Evolutionary conservation across 2,329 filamentous ascomycete genomes (phyloP).

Genomic region (Botrytis fabae): DNA sequence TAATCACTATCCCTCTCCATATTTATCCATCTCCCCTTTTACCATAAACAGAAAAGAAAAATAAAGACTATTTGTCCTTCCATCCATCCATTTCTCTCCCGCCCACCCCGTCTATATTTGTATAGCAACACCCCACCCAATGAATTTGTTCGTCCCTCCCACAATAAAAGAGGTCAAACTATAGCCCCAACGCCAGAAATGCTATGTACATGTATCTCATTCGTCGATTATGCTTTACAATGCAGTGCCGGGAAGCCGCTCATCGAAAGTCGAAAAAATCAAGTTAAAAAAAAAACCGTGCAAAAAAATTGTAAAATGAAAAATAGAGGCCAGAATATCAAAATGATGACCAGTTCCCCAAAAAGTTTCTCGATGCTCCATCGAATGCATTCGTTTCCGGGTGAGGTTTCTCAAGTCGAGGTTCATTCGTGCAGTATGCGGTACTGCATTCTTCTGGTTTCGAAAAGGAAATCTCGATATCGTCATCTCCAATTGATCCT

Average conservation of each 20-base stretch:
- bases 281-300: neutral
- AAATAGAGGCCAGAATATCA: neutral
- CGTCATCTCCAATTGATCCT: conserved; percentile 12
- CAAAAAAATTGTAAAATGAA: conserved; percentile 3
- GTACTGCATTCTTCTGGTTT: neutral
- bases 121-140: conserved; percentile 12
- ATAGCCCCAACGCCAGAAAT: conserved; percentile 21
- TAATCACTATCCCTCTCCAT: neutral
- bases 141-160: conserved; percentile 11
- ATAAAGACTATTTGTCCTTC: neutral
- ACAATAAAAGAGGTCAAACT: neutral
- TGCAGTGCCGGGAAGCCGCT: conserved; percentile 2
- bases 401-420: neutral
- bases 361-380: neutral
- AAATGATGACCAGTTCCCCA: neutral
- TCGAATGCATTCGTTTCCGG: conserved; percentile 6
- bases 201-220: conserved; percentile 23
- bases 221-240: conserved; percentile 16
- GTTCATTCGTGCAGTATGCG: neutral
- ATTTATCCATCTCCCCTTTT: neutral
- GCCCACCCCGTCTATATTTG: conserved; percentile 11
- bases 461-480: neutral
- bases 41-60: conserved; percentile 6
- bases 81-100: neutral
- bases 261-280: conserved; percentile 8